phyloP scores from a whole-genome alignment of 1,284 basidiomycete species.

The Malassezia equina region DNA sequence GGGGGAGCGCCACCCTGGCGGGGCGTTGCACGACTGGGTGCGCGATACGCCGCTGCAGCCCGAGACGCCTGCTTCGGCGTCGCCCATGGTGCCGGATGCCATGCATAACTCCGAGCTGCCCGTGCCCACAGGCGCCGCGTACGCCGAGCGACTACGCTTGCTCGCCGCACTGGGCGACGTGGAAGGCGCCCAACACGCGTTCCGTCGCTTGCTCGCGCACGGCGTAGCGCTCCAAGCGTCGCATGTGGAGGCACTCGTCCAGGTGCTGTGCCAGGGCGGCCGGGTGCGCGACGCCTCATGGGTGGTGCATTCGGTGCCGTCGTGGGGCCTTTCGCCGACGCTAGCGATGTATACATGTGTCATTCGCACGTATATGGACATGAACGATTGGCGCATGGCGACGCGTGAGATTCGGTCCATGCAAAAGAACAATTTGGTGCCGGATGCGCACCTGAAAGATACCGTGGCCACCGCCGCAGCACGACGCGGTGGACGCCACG shows the following conservation, averaged over 20 bases:
- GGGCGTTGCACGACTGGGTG: conserved; percentile 9
- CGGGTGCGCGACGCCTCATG: conserved; percentile 8
- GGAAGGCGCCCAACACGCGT: neutral
- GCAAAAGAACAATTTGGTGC: neutral
- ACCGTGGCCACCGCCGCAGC: neutral
- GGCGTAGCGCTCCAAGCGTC: neutral
- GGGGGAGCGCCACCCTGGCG: neutral
- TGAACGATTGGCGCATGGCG: conserved; percentile 8
- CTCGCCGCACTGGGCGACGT: conserved; percentile 5
- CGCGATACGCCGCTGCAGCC: conserved; percentile 15
- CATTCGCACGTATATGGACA: neutral
- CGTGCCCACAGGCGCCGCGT: neutral
- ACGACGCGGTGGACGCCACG: no score
- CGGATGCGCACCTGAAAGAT: conserved; percentile 4
- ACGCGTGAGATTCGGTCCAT: conserved; percentile 3
- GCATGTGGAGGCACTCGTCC: conserved; percentile 3
- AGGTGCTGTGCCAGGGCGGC: conserved; percentile 1
- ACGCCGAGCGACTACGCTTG: conserved; percentile 6
- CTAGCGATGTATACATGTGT: conserved; percentile 5
- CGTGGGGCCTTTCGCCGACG: conserved; percentile 9
- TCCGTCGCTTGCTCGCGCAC: conserved; percentile 4
- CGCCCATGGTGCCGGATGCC: neutral
- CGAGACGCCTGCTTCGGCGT: neutral
- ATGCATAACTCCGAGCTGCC: neutral
- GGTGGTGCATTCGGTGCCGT: conserved; percentile 2